Conservation (phyloP, 257 asterid species). For the Nicotiana noctiflora region DNA sequence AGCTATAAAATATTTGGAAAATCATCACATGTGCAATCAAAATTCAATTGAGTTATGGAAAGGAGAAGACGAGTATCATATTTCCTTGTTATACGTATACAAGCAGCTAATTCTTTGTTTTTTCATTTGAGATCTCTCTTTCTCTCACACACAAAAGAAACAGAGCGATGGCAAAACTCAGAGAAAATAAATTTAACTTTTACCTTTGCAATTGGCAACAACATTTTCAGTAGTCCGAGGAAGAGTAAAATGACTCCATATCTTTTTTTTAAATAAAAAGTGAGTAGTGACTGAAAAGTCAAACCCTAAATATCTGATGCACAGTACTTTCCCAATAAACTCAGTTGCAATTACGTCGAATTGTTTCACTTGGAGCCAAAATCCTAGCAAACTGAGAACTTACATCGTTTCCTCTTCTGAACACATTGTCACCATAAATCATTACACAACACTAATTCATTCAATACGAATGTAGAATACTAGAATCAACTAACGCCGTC, state of each 20-base stretch:
- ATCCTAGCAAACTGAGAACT: neutral
- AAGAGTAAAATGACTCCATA: neutral
- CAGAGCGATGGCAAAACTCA: neutral
- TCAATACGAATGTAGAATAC: neutral
- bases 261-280: neutral
- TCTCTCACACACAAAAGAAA: neutral
- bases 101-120: neutral
- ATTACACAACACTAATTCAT: neutral
- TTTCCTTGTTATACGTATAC: neutral
- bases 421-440: neutral
- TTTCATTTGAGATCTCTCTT: neutral
- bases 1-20: neutral
- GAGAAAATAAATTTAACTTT: neutral
- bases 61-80: neutral
- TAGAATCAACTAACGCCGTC: neutral
- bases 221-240: neutral
- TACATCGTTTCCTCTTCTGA: neutral
- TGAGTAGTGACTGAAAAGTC: neutral
- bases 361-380: neutral
- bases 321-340: neutral
- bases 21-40: neutral
- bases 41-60: too few species aligned
- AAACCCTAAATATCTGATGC: neutral
- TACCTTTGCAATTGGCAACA: neutral
- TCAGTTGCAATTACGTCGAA: neutral